phyloP scores from a whole-genome alignment of 2,329 filamentous ascomycete genomes.

The Amesomyces nigricolor region DNA sequence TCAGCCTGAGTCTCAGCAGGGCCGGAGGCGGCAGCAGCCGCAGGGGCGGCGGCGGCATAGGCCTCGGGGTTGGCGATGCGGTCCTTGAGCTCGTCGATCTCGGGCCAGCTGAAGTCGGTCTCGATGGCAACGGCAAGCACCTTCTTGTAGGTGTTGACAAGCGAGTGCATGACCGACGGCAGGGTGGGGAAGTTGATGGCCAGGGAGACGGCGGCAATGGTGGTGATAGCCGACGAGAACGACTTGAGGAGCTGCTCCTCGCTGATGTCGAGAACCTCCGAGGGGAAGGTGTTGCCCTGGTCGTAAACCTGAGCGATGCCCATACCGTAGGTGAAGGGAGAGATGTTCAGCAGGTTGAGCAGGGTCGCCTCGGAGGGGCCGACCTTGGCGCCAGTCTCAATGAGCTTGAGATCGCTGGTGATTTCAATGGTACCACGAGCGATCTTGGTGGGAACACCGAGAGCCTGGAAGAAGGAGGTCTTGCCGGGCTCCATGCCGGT shows the following conservation, averaged over 20 bases:
- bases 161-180: constrained; percentile 90
- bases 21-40: constrained; percentile 51
- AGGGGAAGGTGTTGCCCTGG: constrained; percentile 85
- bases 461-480: constrained; percentile 99
- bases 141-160: constrained; percentile 99
- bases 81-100: constrained; percentile 98
- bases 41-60: constrained; percentile 79
- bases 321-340: constrained; percentile 99
- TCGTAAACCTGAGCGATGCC: constrained; percentile 95
- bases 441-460: constrained; percentile 99
- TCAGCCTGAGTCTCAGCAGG: constrained; percentile 54
- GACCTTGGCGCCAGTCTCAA: constrained; percentile 89
- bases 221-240: constrained; percentile 74
- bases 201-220: constrained; percentile 87
- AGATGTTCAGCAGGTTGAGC: constrained; percentile 99
- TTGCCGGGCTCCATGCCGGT: constrained; percentile 99
- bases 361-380: constrained; percentile 97
- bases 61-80: constrained; percentile 98
- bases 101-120: constrained; percentile 90
- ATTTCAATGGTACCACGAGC: constrained; percentile 99
- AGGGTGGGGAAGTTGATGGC: constrained; percentile 93
- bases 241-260: constrained; percentile 88
- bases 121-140: constrained; percentile 79
- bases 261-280: constrained; percentile 83
- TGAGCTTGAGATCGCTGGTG: constrained; percentile 93